Evolutionary conservation across 2,329 filamentous ascomycete genomes (phyloP).

Genomic region (Penicillium concentricum): DNA sequence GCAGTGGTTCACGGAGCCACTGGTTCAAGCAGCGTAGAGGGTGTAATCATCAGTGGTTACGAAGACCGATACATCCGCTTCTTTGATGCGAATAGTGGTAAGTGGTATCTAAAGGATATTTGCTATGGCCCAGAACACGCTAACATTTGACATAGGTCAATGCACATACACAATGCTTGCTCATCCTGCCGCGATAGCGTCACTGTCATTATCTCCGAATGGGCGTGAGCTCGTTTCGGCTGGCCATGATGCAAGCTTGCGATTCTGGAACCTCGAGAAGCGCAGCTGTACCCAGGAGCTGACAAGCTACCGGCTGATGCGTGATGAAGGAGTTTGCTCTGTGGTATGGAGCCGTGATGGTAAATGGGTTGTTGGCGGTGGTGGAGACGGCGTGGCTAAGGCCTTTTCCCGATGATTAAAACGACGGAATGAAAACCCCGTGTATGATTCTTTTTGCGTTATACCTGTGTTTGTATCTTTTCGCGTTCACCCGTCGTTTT

Average conservation of each 20-base stretch:
- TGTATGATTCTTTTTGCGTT: slow-evolving; percentile 30
- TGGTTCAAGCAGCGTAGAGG: slow-evolving; percentile 78
- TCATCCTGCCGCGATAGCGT: slow-evolving; percentile 88
- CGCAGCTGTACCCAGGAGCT: slow-evolving; percentile 93
- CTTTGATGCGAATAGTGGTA: slow-evolving; percentile 98
- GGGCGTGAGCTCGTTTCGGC: slow-evolving; percentile 92
- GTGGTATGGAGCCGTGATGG: slow-evolving; percentile 97
- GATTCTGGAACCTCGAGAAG: slow-evolving; percentile 97
- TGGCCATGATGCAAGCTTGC: slow-evolving; percentile 89
- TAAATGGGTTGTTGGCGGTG: slow-evolving; percentile 88
- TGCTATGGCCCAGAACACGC: neutral
- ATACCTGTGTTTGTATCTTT: slow-evolving; percentile 25
- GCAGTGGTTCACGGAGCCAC: slow-evolving; percentile 80
- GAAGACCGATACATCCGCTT: slow-evolving; percentile 95
- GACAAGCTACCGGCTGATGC: slow-evolving; percentile 88
- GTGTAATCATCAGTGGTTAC: slow-evolving; percentile 92
- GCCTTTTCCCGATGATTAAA: slow-evolving; percentile 60
- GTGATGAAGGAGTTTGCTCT: slow-evolving; percentile 89
- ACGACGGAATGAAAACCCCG: slow-evolving; percentile 25
- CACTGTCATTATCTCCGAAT: slow-evolving; percentile 86
- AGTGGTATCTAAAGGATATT: slow-evolving; percentile 40
- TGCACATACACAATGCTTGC: slow-evolving; percentile 99
- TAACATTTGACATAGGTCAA: slow-evolving; percentile 66
- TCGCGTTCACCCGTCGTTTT: slow-evolving; percentile 18
- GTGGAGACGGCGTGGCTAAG: slow-evolving; percentile 94